phyloP scores from a whole-genome alignment of 805 yeast genomes.

The Wickerhamomyces silvicola region DNA sequence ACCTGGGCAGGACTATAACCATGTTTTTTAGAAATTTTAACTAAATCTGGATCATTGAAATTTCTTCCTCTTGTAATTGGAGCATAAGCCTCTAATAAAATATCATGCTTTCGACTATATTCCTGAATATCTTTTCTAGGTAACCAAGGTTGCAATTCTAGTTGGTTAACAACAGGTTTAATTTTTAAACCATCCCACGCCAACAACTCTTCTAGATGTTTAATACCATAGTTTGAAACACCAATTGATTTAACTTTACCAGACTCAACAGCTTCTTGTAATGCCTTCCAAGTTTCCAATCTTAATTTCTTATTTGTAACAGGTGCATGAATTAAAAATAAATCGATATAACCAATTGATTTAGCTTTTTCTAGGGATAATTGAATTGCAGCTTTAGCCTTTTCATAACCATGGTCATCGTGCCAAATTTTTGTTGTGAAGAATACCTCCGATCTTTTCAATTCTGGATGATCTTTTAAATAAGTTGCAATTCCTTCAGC shows the following conservation, averaged over 20 bases:
- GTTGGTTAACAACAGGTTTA: slow-evolving; percentile 67
- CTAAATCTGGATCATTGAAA: slow-evolving; percentile 37
- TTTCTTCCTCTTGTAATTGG: slow-evolving; percentile 49
- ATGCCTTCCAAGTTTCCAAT: slow-evolving; percentile 59
- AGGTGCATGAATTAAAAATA: slow-evolving; percentile 62
- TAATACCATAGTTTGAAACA: slow-evolving; percentile 61
- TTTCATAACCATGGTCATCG: slow-evolving; percentile 47
- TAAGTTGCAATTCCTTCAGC: slow-evolving; percentile 52
- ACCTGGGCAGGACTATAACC: slow-evolving; percentile 40
- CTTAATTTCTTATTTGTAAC: slow-evolving; percentile 38
- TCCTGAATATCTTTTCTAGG: slow-evolving; percentile 31
- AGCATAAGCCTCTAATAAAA: slow-evolving; percentile 48
- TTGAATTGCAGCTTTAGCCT: slow-evolving; percentile 39
- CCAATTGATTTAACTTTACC: slow-evolving; percentile 61
- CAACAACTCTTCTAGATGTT: slow-evolving; percentile 52
- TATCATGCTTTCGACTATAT: slow-evolving; percentile 36
- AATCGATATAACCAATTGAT: slow-evolving; percentile 55
- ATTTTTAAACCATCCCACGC: slow-evolving; percentile 44
- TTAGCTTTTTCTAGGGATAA: too few species aligned
- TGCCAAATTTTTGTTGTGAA: slow-evolving; percentile 66
- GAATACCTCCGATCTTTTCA: slow-evolving; percentile 55
- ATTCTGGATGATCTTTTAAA: slow-evolving; percentile 41
- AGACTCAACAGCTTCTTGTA: slow-evolving; percentile 60
- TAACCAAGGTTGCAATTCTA: slow-evolving; percentile 46
- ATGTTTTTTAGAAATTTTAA: slow-evolving; percentile 33